Percentiles rank a stretch among this genome's conserved stretches.
phyloP scores from a whole-genome alignment of 2,329 filamentous ascomycete species.

The Aspergillus ruber region DNA sequence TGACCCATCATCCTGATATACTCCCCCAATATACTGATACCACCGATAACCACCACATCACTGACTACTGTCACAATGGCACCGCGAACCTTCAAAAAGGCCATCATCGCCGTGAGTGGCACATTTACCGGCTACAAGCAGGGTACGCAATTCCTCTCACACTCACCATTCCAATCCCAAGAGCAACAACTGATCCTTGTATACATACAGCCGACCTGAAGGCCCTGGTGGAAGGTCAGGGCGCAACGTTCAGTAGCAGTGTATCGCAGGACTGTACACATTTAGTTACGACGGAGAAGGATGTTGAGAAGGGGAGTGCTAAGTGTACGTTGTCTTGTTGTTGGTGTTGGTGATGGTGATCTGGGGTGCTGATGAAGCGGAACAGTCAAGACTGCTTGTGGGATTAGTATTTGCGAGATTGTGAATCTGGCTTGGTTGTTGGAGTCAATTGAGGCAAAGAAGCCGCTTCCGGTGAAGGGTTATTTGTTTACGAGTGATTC shows the following conservation, averaged over 20 bases:
- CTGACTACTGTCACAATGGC: slow-evolving; percentile 15
- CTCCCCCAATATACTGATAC: too few relatives aligned
- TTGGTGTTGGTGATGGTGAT: slow-evolving; percentile 39
- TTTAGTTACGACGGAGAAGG: slow-evolving; percentile 31
- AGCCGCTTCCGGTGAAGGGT: slow-evolving; percentile 33
- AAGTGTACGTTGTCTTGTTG: slow-evolving; percentile 27
- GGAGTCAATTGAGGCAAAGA: slow-evolving; percentile 44
- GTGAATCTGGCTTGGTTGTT: slow-evolving; percentile 58
- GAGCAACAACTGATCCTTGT: background rate
- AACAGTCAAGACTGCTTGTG: slow-evolving; percentile 41
- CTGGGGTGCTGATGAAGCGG: slow-evolving; percentile 42
- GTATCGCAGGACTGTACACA: slow-evolving; percentile 31
- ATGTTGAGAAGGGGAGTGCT: slow-evolving; percentile 27
- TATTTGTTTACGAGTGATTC: slow-evolving; percentile 26
- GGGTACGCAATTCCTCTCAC: slow-evolving; percentile 19
- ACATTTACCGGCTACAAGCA: slow-evolving; percentile 53
- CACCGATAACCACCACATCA: too few relatives aligned
- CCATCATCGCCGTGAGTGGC: slow-evolving; percentile 53
- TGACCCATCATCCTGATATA: too few relatives aligned
- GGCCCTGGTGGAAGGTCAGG: slow-evolving; percentile 25
- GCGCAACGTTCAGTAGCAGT: slow-evolving; percentile 26
- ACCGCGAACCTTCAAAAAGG: slow-evolving; percentile 20
- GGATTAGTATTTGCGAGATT: slow-evolving; percentile 46
- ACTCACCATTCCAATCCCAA: slow-evolving; percentile 2
- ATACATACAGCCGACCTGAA: slow-evolving; percentile 23